Evolutionary conservation across 805 yeast genomes (phyloP).

Genomic region (Wickerhamomyces queroliae): DNA sequence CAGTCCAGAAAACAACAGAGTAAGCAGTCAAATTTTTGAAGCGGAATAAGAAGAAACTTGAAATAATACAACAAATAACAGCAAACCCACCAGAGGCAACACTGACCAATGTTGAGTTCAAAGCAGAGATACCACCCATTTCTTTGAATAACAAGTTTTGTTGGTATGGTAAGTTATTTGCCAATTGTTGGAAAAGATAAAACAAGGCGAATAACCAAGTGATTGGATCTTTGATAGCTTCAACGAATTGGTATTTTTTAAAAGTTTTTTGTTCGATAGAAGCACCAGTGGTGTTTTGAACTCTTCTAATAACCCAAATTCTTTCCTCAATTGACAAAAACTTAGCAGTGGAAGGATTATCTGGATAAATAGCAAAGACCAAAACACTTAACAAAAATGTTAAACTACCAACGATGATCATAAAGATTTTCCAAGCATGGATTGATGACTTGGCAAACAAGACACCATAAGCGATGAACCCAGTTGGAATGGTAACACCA

Average conservation of each 20-base stretch:
- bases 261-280: slow-evolving; percentile 40
- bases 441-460: slow-evolving; percentile 22
- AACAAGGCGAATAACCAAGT: slow-evolving; percentile 37
- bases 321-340: slow-evolving; percentile 44
- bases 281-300: slow-evolving; percentile 32
- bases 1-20: slow-evolving; percentile 30
- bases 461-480: slow-evolving; percentile 40
- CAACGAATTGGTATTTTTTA: slow-evolving; percentile 44
- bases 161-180: slow-evolving; percentile 49
- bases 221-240: slow-evolving; percentile 43
- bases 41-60: slow-evolving; percentile 28
- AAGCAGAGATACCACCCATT: slow-evolving; percentile 37
- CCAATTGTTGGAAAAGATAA: slow-evolving; percentile 40
- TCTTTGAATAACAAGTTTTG: slow-evolving; percentile 41
- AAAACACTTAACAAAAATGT: slow-evolving; percentile 35
- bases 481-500: slow-evolving; percentile 46
- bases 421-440: slow-evolving; percentile 47
- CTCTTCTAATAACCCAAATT: slow-evolving; percentile 39
- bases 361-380: slow-evolving; percentile 41
- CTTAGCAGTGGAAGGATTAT: slow-evolving; percentile 47
- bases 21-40: slow-evolving; percentile 33
- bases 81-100: slow-evolving; percentile 50
- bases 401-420: slow-evolving; percentile 50
- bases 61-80: slow-evolving; percentile 32
- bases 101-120: slow-evolving; percentile 45